Base-by-base conservation (phyloP, 306 rosid species). In the Castanea mollissima region DNA sequence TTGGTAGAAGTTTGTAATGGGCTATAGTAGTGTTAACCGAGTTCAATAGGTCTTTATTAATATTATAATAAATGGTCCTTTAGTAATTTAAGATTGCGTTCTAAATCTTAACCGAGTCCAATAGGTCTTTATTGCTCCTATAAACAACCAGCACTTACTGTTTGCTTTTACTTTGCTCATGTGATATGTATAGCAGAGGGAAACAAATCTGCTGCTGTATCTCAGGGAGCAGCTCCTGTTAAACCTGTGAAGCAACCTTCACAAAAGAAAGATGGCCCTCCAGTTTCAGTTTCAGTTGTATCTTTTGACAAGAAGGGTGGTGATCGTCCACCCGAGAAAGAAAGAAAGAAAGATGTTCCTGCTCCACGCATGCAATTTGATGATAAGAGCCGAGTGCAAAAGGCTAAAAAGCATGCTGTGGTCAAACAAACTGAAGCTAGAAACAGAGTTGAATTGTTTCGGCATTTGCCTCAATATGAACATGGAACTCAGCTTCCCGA, bases 401-500 rank as follows among this genome's bases (percentile, higher is more conserved):
- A 88, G 86, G 96, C 94, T 62, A 94, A 90, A 85, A 89, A 83
- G 80, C 91, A 92, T 57, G 85, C 97, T 29, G 80, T 90, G 77
- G 89, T 92, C 72, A 83, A 88, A 83, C 96, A 89, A 89, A 90
- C 90, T 57, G 96, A 92, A 89, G 92, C 92, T 73, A 85, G 82
- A 82, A 92, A 92, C 75, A 87, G 92, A 85, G 97, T 91, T 78
- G 97, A 94, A 83, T 78, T 94, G 78, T 94, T 94, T 85, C 86
- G 85, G 78, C 97, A 94, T 87, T 84, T 94, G 89, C 97, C 97
- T 78, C 98, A 94, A 80, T 92, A 89, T 78, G 97, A 94, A 82
- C 85, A 78, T 76, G 96, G 94, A 70, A 80, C 83, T 68, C 93
- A 89, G 80, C 91, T 89, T 82, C 90, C 94, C 77, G 87, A 90